Conservation (phyloP, 495 filamentous ascomycete genomes). For the Bombardia bombarda region DNA sequence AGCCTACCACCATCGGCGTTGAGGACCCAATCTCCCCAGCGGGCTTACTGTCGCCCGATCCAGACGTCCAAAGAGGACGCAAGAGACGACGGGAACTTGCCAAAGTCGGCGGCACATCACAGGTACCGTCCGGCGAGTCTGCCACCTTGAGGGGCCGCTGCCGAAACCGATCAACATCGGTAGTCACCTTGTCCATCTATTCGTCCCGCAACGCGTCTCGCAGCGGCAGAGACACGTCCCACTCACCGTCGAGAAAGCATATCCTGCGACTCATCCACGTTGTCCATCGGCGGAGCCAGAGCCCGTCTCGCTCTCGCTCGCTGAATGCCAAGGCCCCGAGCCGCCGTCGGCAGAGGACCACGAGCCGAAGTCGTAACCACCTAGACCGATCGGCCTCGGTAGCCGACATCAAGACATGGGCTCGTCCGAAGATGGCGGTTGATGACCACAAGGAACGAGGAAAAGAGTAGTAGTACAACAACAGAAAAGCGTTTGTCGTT, state of each 20-base stretch:
- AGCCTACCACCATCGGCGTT: not conserved
- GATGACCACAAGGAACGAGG: too few species aligned
- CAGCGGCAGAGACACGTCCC: constrained; percentile 10
- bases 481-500: too few species aligned
- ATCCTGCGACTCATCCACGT: constrained; percentile 21
- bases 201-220: constrained; percentile 19
- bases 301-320: constrained; percentile 29
- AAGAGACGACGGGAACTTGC: constrained; percentile 16
- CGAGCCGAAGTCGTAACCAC: constrained; percentile 25
- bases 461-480: too few species aligned
- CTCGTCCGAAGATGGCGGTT: not conserved
- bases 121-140: constrained; percentile 28
- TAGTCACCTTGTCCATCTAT: constrained; percentile 13
- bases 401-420: not conserved
- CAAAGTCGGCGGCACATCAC: constrained; percentile 9
- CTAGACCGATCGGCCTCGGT: not conserved
- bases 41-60: constrained; percentile 21
- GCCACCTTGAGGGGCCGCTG: constrained; percentile 31
- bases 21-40: not conserved
- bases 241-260: constrained; percentile 24
- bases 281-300: constrained; percentile 25
- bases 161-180: constrained; percentile 28
- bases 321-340: constrained; percentile 14
- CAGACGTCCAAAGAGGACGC: constrained; percentile 24
- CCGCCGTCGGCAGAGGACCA: constrained; percentile 29